Evolutionary conservation across 345 rosid genomes (phyloP), one percentile per base, ranked within the genome.

Genomic region (Draba incana): DNA sequence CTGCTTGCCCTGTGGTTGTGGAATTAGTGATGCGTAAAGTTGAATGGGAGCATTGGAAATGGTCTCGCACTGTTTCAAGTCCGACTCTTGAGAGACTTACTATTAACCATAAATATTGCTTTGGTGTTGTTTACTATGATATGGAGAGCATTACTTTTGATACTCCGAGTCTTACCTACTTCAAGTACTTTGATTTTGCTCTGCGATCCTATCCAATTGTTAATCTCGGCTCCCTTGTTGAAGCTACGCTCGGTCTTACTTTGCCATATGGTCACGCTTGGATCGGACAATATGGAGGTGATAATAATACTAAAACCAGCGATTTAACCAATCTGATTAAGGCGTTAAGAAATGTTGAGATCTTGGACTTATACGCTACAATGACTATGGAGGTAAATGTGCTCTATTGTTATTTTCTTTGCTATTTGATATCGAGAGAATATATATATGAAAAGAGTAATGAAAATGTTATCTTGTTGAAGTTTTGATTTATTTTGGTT

Each of bases 81-180:
- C 20, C 20, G 20, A 20, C 20, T 20, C 20, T 20, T 20, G 20
- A 20, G 30, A 59, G 16, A 59, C 50, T 60, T 28, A 14, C 52
- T 15, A 12, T 57, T 6, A 16, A 4, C 11, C 1, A 4, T n/a
- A 4, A 3, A 12, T 11, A 2, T 0, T 51, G 56, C 2, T 38
- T 11, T 3, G 49, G 8, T 37, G 44, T 31, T 5, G 8, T 31
- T 31, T 31, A 31, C 37, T 5, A 31, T 31, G 35, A 31, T 31
- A 31, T 31, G 35, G 35, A 31, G 48, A 47, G 14, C 37, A 25
- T 14, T 6, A 4, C 23, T 59, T 25, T 59, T 3, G 35, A 59
- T 42, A 59, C 38, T 1, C 37, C 50, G 4, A 59, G 24, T 27
- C 64, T 59, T 59, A 13, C 50, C 15, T 59, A 25, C 64, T 16